Base-by-base conservation (phyloP, 1,284 basidiomycete genomes). In the Exobasidium cylindrosporum region DNA sequence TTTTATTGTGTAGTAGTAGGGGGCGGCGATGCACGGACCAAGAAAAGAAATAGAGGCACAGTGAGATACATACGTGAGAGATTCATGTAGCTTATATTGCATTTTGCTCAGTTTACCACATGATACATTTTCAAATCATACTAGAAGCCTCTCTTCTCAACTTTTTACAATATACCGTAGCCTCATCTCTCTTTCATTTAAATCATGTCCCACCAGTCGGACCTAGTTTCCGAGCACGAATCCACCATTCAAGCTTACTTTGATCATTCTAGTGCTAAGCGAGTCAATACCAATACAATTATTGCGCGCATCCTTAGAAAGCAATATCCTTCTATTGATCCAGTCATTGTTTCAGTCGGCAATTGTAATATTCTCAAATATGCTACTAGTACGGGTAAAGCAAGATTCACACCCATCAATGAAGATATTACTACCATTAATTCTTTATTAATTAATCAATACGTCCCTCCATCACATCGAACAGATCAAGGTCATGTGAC, bases 311-410 rank as follows among this genome's bases (percentile, higher is more conserved):
- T 29, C 3, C 28, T 55, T 2, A 55, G 26, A 44, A 29, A 55
- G 26, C 24, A 55, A 17, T 44, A 55, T 28, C 53, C 53, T 14
- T 17, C 14, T 14, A 17, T 5, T 2, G 53, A 35, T 14, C 53
- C n/a, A 24, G 53, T 55, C 4, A 32, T 44, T 17, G 31, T 35
- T 21, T 30, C 53, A 3, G 40, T 14, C 13, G 26, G n/a, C n/a
- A 53, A 53, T 14, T 53, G 49, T 14, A 35, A 55, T 17, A 4
- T 55, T 23, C 21, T 55, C 29, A 44, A 35, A 14, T 55, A 17
- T 55, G 53, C 31, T 3, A 4, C 14, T 23, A 11, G 17, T 13
- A 32, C 53, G 3, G 31, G 31, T n/a, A 26, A 30, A 14, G 53
- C 53, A 23, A n/a, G 13, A 23, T 55, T 32, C 26, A n/a, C n/a